Percentiles rank a stretch among this genome's conserved stretches.
phyloP scores from a whole-genome alignment of 495 filamentous ascomycete genomes.

The Recurvomyces mirabilis region DNA sequence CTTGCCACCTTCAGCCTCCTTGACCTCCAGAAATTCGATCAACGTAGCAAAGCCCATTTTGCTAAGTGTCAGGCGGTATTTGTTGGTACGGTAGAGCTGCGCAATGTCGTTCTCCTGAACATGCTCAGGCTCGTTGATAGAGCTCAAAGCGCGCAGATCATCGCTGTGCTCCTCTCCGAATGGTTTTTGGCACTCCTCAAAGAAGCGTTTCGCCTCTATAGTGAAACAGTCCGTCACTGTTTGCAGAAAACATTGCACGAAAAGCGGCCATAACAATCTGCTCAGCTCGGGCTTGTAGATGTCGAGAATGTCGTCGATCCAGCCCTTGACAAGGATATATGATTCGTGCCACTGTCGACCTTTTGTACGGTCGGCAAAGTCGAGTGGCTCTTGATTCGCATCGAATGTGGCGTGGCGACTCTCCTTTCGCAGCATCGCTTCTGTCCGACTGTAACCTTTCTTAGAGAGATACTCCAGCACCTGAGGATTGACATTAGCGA shows the following conservation, averaged over 20 bases:
- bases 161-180: slow-evolving; percentile 69
- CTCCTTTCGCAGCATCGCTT: slow-evolving; percentile 85
- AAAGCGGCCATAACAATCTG: slow-evolving; percentile 81
- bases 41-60: slow-evolving; percentile 65
- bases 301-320: slow-evolving; percentile 82
- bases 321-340: slow-evolving; percentile 59
- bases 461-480: slow-evolving; percentile 94
- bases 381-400: slow-evolving; percentile 62
- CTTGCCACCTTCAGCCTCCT: slow-evolving; percentile 63
- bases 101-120: slow-evolving; percentile 57
- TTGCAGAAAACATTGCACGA: slow-evolving; percentile 82
- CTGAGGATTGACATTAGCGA: slow-evolving; percentile 32
- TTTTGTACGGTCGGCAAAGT: slow-evolving; percentile 53
- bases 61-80: slow-evolving; percentile 79
- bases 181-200: slow-evolving; percentile 50
- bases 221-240: slow-evolving; percentile 63
- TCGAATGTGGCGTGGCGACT: slow-evolving; percentile 56
- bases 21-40: slow-evolving; percentile 76
- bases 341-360: slow-evolving; percentile 64
- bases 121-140: slow-evolving; percentile 65
- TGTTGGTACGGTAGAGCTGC: slow-evolving; percentile 68
- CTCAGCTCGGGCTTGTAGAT: slow-evolving; percentile 91
- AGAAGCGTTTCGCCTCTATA: slow-evolving; percentile 59
- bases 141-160: slow-evolving; percentile 56
- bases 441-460: slow-evolving; percentile 87